Base-by-base conservation (phyloP, 179 eudicot species). In the Spergularia azorica region DNA sequence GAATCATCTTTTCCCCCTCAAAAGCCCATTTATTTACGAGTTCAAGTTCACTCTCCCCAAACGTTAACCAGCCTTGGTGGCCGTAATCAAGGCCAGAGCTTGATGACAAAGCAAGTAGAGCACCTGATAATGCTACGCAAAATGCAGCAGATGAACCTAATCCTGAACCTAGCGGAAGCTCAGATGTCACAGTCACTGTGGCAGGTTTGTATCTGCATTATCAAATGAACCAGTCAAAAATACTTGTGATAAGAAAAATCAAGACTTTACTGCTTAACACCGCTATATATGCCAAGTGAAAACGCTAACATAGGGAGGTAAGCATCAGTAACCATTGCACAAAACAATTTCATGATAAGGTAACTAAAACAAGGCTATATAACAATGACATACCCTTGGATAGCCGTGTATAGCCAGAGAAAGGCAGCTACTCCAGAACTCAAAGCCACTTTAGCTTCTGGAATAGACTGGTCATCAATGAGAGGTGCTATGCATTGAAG, bases 111-210 rank as follows among this genome's bases (percentile, higher is more conserved):
- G 95, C 90, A 82, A 90, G 86, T 52, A 95, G 82, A 39, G 95
- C 95, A 72, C 94, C 97, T 52, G 92, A 89, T 60, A 95, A 83
- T n/a, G 97, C 86, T 51, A 93, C 98, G 81, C 95, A 95, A 48
- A 90, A 86, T 77, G 99, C 92, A 77, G 97, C 97, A 73, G 99
- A 95, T 57, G 98, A 95, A 67, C 97, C 99, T 89, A 95, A 84
- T 63, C 99, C 99, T 57, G 97, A 83, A 54, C 99, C 94, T 48
- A 90, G 77, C 59, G 99, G 97, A 76, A 93, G 97, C 82, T 91
- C 91, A 78, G 99, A 93, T 74, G 88, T 83, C 72, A 95, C 84
- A 52, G 84, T 83, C 52, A 87, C 96, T 20, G 83, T 89, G 52
- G 92, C 97, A 65, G 99, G 88, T 87, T 89, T 93, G 76, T 78